These are phyloP conservation scores for Magnusiomyces starmeri DNA, from an alignment of 1,139 yeast species.

Conservation along the genomic window DNA sequence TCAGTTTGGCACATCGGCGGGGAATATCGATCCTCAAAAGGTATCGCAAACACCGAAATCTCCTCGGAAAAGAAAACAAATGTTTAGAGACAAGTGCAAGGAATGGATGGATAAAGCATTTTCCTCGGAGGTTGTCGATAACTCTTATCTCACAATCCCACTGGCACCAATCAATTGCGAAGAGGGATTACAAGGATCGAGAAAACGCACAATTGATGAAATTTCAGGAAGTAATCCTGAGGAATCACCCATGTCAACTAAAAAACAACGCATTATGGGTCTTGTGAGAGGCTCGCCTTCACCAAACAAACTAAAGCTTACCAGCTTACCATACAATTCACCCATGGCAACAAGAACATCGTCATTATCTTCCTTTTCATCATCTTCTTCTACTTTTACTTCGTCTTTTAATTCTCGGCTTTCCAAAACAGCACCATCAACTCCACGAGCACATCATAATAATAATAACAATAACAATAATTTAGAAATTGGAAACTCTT, in stretches of 20 bases:
- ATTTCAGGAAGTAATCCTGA: not conserved
- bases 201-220: not conserved
- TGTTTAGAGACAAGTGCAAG: not conserved
- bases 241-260: not conserved
- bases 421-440: not conserved
- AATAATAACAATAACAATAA: not conserved
- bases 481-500: too few species aligned
- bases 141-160: not conserved
- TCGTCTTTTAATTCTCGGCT: not conserved
- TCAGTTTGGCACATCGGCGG: slow-evolving; percentile 2
- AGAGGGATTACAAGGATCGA: not conserved
- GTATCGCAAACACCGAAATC: not conserved
- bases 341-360: not conserved
- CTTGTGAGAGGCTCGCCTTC: not conserved
- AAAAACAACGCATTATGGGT: not conserved
- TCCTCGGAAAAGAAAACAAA: slow-evolving; percentile 3
- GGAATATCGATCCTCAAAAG: not conserved
- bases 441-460: not conserved
- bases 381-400: too few species aligned
- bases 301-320: not conserved
- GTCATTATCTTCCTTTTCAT: too few species aligned
- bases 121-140: not conserved
- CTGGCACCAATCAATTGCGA: not conserved
- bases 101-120: not conserved
- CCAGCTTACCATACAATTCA: not conserved